Base-by-base conservation (phyloP, 495 filamentous ascomycete genomes). In the Halenospora varia region DNA sequence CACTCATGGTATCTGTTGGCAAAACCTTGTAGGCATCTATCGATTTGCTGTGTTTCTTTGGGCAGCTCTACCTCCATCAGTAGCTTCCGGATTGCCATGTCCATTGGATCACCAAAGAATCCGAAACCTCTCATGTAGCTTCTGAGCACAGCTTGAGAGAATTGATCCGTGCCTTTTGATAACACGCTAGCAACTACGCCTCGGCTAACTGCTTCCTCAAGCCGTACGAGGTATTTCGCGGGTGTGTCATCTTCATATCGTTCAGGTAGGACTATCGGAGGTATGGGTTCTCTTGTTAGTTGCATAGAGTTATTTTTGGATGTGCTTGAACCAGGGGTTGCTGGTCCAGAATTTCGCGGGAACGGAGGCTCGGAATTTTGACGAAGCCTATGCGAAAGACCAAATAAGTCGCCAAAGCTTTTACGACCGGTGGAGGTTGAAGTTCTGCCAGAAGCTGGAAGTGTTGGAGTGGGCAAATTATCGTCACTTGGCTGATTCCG, bases 1-100 rank as follows among this genome's bases (percentile, higher is more conserved):
- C 94, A 99, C 69, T 99, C 95, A 62, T 96, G 90, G 67, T 97
- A 99, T 55, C 94, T 84, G 68, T 97, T 92, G 1, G 94, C 91
- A 74, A 99, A 97, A 9, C 89, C 86, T 67, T 97, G 89, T 41
- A 99, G 73, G 55, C 93, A 92, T 47, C 94, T 84, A 66, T 97
- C 94, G 56, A 99, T 97, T 64, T 99, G 94, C 71, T 99, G 94
- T 0, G 94, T 96, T 73, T 99, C 94, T 61, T 93, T 95, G 4
- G 94, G 94, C 35, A 99, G 71, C 70, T 97, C 93, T 15, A 93
- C 92, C 62, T 96, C 90, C 92, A 97, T 96, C 50, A 99, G 75
- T 13, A 97, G 81, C 68, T 97, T 97, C 20, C 94, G 74, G 58
- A 97, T 87, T 10, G 93, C 86, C 93, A 99, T 97, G 68, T 99